These are phyloP conservation scores for Mucor ambiguus DNA, from an alignment of 371 early-diverging fungal genomes.

Conservation along the genomic window DNA sequence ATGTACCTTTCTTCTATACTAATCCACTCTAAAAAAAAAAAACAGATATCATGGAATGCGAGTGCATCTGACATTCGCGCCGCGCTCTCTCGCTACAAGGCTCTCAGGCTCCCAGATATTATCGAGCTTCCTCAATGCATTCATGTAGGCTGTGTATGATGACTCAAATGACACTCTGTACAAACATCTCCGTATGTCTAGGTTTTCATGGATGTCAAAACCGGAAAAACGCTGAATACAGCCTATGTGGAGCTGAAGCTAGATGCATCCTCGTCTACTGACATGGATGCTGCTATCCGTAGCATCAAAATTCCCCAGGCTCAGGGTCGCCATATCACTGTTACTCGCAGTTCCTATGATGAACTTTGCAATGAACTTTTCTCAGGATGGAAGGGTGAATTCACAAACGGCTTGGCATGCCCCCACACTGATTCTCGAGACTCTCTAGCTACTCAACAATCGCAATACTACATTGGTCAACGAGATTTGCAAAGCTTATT, in stretches of 20 bases:
- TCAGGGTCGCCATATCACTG: constrained; percentile 15
- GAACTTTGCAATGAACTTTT: constrained; percentile 15
- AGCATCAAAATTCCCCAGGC: neutral
- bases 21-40: constrained; percentile 10
- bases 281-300: neutral
- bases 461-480: constrained; percentile 19
- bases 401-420: constrained; percentile 12
- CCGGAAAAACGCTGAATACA: constrained; percentile 15
- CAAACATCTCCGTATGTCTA: neutral
- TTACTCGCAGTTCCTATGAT: constrained; percentile 13
- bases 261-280: neutral
- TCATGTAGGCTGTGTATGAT: constrained; percentile 10
- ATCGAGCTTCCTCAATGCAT: constrained; percentile 10
- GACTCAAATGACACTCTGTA: neutral
- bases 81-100: neutral
- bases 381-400: constrained; percentile 11
- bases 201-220: constrained; percentile 23
- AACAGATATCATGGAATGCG: neutral
- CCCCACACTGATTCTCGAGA: neutral
- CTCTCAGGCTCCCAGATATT: neutral
- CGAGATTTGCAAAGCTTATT: constrained; percentile 18
- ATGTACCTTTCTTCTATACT: neutral
- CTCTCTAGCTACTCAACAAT: neutral
- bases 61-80: neutral
- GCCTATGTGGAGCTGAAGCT: constrained; percentile 13